phyloP scores from a whole-genome alignment of 2,329 filamentous ascomycete species.

The Neoarthrinium moseri region DNA sequence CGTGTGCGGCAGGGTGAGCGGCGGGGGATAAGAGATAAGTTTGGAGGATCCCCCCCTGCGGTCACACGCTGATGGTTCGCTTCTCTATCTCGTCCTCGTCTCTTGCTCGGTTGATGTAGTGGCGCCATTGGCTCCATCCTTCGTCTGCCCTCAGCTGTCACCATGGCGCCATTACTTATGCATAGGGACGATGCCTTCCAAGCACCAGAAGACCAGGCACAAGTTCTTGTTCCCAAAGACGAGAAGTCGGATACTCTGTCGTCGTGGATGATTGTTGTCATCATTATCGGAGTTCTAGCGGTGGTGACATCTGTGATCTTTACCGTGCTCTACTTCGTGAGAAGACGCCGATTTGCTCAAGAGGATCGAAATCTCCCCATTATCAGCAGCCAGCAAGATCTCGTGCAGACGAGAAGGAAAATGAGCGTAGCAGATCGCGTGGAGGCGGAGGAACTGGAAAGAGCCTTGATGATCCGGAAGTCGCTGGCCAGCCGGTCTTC shows the following conservation, averaged over 20 bases:
- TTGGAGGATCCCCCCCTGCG: too few relatives aligned
- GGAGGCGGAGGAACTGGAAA: conserved; percentile 23
- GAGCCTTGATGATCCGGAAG: conserved; percentile 29
- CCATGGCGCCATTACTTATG: too few relatives aligned
- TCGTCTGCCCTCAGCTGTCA: too few relatives aligned
- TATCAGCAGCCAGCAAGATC: conserved; percentile 1
- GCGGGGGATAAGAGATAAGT: too few relatives aligned
- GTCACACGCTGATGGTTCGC: too few relatives aligned
- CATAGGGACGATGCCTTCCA: neutral
- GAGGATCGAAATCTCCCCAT: conserved; percentile 4
- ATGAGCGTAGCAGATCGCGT: conserved; percentile 17
- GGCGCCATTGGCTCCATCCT: too few relatives aligned
- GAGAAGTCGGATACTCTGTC: neutral
- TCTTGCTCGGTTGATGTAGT: too few relatives aligned
- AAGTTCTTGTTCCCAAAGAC: too few relatives aligned
- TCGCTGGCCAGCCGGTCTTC: conserved; percentile 27
- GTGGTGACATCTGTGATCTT: conserved; percentile 17
- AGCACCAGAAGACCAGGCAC: neutral
- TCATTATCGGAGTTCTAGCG: conserved; percentile 20
- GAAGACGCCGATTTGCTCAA: conserved; percentile 13
- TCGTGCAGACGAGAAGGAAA: conserved; percentile 12
- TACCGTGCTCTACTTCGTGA: conserved; percentile 16
- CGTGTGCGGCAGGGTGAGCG: too few relatives aligned
- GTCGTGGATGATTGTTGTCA: conserved; percentile 24
- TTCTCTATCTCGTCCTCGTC: too few relatives aligned